phyloP scores from a whole-genome alignment of 2,329 filamentous ascomycete genomes.

The Aspergillus aculeatinus region DNA sequence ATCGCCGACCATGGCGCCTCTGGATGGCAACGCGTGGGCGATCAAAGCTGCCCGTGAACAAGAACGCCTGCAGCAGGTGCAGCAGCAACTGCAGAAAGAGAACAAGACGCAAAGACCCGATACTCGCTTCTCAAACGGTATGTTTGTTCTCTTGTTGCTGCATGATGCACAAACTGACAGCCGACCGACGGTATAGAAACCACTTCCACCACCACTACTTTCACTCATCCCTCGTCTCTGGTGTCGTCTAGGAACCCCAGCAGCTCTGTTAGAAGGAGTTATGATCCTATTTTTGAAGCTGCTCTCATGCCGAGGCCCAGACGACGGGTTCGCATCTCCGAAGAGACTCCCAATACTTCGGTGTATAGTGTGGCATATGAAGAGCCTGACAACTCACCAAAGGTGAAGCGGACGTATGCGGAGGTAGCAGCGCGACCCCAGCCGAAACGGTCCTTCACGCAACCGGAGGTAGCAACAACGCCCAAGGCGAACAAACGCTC shows the following conservation, averaged over 20 bases:
- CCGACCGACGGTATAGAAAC: background rate
- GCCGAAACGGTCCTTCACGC: too few relatives aligned
- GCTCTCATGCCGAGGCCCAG: background rate
- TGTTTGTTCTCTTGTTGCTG: background rate
- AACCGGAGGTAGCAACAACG: too few relatives aligned
- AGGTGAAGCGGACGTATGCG: too few relatives aligned
- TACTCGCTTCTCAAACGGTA: background rate
- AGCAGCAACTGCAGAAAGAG: background rate
- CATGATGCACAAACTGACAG: too few relatives aligned
- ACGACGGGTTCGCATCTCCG: conserved; percentile 6
- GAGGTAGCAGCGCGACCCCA: too few relatives aligned
- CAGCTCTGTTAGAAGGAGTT: too few relatives aligned
- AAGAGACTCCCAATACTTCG: background rate
- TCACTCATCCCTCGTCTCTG: background rate
- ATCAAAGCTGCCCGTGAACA: conserved; percentile 21
- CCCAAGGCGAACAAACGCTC: background rate
- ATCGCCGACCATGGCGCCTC: conserved; percentile 11
- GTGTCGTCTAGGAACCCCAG: too few relatives aligned
- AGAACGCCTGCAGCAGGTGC: background rate
- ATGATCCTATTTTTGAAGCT: too few relatives aligned
- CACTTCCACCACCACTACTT: background rate
- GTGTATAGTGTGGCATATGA: too few relatives aligned
- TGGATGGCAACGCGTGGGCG: conserved; percentile 30
- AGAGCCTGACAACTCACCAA: too few relatives aligned
- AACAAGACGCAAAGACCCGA: background rate